Evolutionary conservation across 495 filamentous ascomycete genomes (phyloP).

Genomic region (Aspergillus incahuasiensis): DNA sequence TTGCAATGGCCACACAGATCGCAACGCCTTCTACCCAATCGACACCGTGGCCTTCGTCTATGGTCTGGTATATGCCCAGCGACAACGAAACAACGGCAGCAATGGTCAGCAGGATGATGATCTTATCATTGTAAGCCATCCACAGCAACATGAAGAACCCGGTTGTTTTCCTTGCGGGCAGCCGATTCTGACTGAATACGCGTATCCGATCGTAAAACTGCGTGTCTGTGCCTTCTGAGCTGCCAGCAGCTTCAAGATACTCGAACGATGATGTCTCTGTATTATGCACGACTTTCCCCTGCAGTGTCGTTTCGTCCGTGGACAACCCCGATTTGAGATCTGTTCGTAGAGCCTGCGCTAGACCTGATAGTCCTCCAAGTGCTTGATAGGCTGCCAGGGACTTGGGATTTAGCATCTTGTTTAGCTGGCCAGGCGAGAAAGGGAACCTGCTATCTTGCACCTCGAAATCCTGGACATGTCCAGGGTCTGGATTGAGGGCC

Average conservation of each 20-base stretch:
- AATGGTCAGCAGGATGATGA: conserved; percentile 67
- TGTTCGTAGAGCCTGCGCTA: conserved; percentile 65
- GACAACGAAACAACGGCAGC: conserved; percentile 71
- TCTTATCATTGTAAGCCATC: conserved; percentile 84
- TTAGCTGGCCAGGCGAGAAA: conserved; percentile 64
- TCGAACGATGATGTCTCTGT: conserved; percentile 43
- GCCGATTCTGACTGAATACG: conserved; percentile 66
- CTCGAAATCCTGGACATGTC: conserved; percentile 58
- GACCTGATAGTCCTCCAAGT: conserved; percentile 60
- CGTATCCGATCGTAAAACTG: conserved; percentile 63
- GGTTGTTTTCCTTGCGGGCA: conserved; percentile 72
- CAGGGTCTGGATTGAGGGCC: conserved; percentile 63
- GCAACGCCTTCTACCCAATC: conserved; percentile 82
- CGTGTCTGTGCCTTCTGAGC: conserved; percentile 16
- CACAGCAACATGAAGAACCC: conserved; percentile 70
- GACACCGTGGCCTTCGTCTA: conserved; percentile 44
- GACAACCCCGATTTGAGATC: conserved; percentile 62
- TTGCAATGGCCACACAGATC: conserved; percentile 70
- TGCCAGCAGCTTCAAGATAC: conserved; percentile 13
- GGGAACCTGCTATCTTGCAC: conserved; percentile 66
- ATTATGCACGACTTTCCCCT: conserved; percentile 55
- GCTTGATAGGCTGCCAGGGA: conserved; percentile 64
- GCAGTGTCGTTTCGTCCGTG: conserved; percentile 56
- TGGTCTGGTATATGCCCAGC: conserved; percentile 64
- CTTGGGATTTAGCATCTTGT: conserved; percentile 73